A percentile compares a stretch with the other conserved stretches of the same genome.
These are phyloP conservation scores for Dalbergia oliveri DNA, from an alignment of 306 rosid species.

Conservation along the genomic window DNA sequence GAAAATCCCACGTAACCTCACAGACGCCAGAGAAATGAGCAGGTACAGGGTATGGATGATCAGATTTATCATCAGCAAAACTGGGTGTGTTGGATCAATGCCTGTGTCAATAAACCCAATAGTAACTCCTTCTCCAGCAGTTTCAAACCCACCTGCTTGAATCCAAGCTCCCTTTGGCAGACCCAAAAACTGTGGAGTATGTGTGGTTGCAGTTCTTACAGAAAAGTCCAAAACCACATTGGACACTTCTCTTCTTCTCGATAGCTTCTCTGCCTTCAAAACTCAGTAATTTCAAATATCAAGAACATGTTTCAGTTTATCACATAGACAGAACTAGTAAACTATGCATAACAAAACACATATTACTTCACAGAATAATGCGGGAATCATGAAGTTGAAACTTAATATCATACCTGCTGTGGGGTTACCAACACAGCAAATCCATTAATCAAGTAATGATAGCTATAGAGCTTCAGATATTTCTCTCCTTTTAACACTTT, in stretches of 20 bases:
- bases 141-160: slow-evolving; percentile 82
- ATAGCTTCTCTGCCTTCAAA: slow-evolving; percentile 78
- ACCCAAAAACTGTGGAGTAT: slow-evolving; percentile 93
- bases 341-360: neutral
- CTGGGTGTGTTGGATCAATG: slow-evolving; percentile 94
- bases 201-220: slow-evolving; percentile 92
- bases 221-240: slow-evolving; percentile 89
- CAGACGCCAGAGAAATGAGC: slow-evolving; percentile 81
- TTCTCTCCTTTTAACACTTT: slow-evolving; percentile 80
- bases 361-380: neutral
- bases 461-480: slow-evolving; percentile 94
- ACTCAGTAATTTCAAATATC: slow-evolving; percentile 36
- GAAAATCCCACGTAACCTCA: slow-evolving; percentile 92
- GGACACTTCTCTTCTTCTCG: slow-evolving; percentile 88
- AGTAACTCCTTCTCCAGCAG: slow-evolving; percentile 91
- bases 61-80: slow-evolving; percentile 69
- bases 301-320: slow-evolving; percentile 19
- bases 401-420: slow-evolving; percentile 68
- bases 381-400: slow-evolving; percentile 24
- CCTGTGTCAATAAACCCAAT: slow-evolving; percentile 96
- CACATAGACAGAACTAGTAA: slow-evolving; percentile 8
- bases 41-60: slow-evolving; percentile 69
- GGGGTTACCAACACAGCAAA: slow-evolving; percentile 86
- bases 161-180: slow-evolving; percentile 94
- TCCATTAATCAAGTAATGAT: slow-evolving; percentile 95